Conservation (phyloP, 1,139 yeast genomes). For the Hanseniaspora sp. region DNA sequence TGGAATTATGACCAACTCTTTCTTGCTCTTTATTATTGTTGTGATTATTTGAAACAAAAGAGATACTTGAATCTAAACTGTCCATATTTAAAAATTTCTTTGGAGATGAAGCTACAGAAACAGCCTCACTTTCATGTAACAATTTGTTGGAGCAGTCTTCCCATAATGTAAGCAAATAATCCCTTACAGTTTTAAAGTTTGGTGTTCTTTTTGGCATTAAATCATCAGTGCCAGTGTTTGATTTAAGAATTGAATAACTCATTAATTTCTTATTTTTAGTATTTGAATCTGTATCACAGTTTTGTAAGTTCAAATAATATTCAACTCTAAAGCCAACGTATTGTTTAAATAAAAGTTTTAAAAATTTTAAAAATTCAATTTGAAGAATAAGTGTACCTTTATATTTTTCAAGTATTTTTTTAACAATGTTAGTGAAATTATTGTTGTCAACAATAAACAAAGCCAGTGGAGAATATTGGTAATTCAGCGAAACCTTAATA, state of each 20-base stretch:
- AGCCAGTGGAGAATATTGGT: constrained; percentile 14
- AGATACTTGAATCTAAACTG: background rate
- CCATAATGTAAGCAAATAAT: constrained; percentile 10
- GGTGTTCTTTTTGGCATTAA: constrained; percentile 9
- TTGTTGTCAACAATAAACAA: constrained; percentile 14
- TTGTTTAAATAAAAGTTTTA: constrained; percentile 20
- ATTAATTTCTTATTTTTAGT: background rate
- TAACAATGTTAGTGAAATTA: constrained; percentile 8
- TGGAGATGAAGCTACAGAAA: constrained; percentile 12
- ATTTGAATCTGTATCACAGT: background rate
- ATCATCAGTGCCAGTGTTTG: background rate
- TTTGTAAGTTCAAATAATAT: constrained; percentile 8
- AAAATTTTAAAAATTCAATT: constrained; percentile 28
- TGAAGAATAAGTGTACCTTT: constrained; percentile 28
- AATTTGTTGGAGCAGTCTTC: constrained; percentile 2
- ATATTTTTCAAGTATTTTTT: constrained; percentile 23
- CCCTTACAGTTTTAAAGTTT: constrained; percentile 12
- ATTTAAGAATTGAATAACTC: background rate
- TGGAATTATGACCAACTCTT: constrained; percentile 29
- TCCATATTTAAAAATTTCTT: background rate
- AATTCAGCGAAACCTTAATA: background rate
- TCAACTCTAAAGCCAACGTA: constrained; percentile 14
- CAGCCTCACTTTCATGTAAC: background rate
- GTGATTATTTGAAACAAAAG: background rate
- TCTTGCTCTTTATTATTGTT: background rate